These are phyloP conservation scores for Verruconis gallopava DNA, from an alignment of 2,329 filamentous ascomycete species.

Conservation along the genomic window DNA sequence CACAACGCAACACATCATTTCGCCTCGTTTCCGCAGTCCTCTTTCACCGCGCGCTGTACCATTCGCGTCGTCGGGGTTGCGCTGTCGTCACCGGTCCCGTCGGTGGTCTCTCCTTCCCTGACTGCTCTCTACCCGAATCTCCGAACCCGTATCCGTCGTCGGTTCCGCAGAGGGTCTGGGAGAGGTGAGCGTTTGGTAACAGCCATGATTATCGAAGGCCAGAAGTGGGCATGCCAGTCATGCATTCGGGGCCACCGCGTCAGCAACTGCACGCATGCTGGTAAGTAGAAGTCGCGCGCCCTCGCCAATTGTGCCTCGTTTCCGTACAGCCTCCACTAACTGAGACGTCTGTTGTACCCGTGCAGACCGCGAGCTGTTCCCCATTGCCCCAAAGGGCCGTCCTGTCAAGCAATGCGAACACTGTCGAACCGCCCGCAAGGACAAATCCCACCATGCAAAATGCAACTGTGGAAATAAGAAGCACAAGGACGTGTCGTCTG, in stretches of 20 bases:
- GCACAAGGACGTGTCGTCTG: slow-evolving; percentile 37
- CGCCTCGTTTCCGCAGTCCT: not conserved
- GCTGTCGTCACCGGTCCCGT: too few species aligned
- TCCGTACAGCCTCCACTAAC: slow-evolving; percentile 3
- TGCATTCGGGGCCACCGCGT: slow-evolving; percentile 97
- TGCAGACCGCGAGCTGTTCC: slow-evolving; percentile 75
- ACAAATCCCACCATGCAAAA: slow-evolving; percentile 83
- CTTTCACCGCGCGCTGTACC: not conserved
- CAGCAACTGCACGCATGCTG: slow-evolving; percentile 92
- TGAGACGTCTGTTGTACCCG: not conserved
- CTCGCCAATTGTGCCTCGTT: too few species aligned
- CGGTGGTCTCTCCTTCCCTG: too few species aligned
- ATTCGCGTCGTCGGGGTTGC: too few species aligned
- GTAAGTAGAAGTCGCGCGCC: too few species aligned
- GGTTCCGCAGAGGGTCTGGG: too few species aligned
- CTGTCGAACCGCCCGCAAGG: slow-evolving; percentile 92
- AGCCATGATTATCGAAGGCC: slow-evolving; percentile 49
- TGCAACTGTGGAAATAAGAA: slow-evolving; percentile 95
- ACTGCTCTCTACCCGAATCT: too few species aligned
- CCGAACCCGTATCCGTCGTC: too few species aligned
- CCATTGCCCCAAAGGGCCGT: slow-evolving; percentile 95
- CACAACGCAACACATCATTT: too few species aligned
- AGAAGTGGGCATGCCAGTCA: slow-evolving; percentile 96
- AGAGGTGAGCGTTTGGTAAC: too few species aligned
- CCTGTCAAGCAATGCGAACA: slow-evolving; percentile 97